Evolutionary conservation across 768 basidiomycete genomes (phyloP).

Genomic region (Xerocomus potaroensis): DNA sequence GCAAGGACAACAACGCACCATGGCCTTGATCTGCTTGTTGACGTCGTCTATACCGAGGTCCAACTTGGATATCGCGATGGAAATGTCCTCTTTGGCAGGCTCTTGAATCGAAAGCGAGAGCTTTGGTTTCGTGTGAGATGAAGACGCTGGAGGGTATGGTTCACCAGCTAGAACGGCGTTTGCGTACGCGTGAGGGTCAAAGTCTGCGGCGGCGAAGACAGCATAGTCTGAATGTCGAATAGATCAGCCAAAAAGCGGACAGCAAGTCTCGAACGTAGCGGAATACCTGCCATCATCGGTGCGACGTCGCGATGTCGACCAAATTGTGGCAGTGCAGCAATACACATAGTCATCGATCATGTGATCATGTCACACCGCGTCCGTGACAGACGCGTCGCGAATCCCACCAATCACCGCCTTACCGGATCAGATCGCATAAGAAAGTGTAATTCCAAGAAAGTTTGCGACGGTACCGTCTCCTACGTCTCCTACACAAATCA

Average conservation of each 20-base stretch:
- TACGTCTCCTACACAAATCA: slow-evolving; percentile 21
- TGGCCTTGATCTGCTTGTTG: slow-evolving; percentile 78
- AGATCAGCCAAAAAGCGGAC: neutral
- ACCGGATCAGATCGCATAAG: slow-evolving; percentile 2
- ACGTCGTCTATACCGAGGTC: slow-evolving; percentile 89
- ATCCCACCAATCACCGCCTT: neutral
- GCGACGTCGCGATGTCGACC: neutral
- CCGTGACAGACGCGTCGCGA: slow-evolving; percentile 24
- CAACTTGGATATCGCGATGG: slow-evolving; percentile 83
- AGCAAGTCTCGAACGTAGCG: neutral
- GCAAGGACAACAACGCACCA: slow-evolving; percentile 46
- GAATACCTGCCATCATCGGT: slow-evolving; percentile 21
- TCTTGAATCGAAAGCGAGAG: slow-evolving; percentile 37
- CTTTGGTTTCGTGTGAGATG: slow-evolving; percentile 17
- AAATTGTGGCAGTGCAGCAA: slow-evolving; percentile 18
- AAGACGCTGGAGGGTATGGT: slow-evolving; percentile 52
- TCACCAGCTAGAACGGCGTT: slow-evolving; percentile 87
- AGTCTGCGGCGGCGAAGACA: slow-evolving; percentile 67
- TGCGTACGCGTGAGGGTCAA: slow-evolving; percentile 88
- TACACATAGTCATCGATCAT: slow-evolving; percentile 17
- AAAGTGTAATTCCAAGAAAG: slow-evolving; percentile 19
- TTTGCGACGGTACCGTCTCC: slow-evolving; percentile 1
- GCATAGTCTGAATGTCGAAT: slow-evolving; percentile 53
- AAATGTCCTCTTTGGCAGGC: slow-evolving; percentile 79
- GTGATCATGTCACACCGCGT: slow-evolving; percentile 30